Conservation (phyloP, 495 filamentous ascomycete genomes). For the Aspergillus indologenus region DNA sequence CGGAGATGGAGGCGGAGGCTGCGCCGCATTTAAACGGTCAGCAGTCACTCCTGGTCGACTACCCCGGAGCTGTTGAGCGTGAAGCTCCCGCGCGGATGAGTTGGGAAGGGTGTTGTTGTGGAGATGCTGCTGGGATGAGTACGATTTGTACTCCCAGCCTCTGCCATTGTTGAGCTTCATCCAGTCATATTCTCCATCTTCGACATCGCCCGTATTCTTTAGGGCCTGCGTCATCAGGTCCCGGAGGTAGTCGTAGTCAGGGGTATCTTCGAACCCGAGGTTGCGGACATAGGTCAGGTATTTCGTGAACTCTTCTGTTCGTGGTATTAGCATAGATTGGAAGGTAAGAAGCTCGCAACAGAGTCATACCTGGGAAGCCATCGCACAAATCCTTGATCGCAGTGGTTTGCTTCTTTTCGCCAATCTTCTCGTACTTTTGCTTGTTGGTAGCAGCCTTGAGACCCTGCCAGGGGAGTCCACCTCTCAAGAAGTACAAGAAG, state of each 20-base stretch:
- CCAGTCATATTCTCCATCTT: slow-evolving; percentile 99
- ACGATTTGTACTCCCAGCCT: slow-evolving; percentile 90
- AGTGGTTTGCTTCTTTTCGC: slow-evolving; percentile 99
- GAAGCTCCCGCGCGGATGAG: slow-evolving; percentile 73
- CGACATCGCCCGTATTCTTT: slow-evolving; percentile 88
- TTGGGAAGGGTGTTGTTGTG: slow-evolving; percentile 72
- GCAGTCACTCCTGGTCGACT: slow-evolving; percentile 66
- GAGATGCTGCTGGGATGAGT: slow-evolving; percentile 70
- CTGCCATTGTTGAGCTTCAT: slow-evolving; percentile 98
- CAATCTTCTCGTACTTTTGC: slow-evolving; percentile 99
- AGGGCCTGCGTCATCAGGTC: slow-evolving; percentile 96
- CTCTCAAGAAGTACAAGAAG: slow-evolving; percentile 98
- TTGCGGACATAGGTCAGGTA: slow-evolving; percentile 97
- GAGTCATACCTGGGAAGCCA: slow-evolving; percentile 71
- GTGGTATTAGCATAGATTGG: slow-evolving; percentile 14
- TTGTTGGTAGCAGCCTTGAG: slow-evolving; percentile 99
- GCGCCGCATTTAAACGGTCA: slow-evolving; percentile 95
- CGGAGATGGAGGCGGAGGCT: slow-evolving; percentile 85
- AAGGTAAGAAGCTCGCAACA: not conserved
- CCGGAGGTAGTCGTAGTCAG: slow-evolving; percentile 96
- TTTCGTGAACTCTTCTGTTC: slow-evolving; percentile 85
- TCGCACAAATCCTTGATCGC: slow-evolving; percentile 96
- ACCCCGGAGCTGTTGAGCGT: slow-evolving; percentile 60
- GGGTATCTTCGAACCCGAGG: slow-evolving; percentile 96
- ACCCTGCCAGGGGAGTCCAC: slow-evolving; percentile 96